Conservation (phyloP, 2,329 filamentous ascomycete species). For the Acrocalymma vagum region DNA sequence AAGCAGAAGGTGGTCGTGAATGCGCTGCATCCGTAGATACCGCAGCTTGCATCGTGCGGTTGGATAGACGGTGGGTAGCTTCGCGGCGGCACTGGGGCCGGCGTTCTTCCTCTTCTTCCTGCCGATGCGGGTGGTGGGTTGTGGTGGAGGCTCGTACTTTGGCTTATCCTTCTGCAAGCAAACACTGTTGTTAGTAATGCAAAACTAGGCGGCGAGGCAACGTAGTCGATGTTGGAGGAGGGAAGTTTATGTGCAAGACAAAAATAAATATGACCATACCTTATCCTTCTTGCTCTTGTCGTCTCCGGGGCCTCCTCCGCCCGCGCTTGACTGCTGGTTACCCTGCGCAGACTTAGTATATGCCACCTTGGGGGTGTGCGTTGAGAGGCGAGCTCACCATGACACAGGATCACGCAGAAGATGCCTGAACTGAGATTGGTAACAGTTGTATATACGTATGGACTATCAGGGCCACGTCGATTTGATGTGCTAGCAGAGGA, state of each 20-base stretch:
- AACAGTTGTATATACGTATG: background rate
- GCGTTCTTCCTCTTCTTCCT: slow-evolving; percentile 98
- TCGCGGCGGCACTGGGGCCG: slow-evolving; percentile 92
- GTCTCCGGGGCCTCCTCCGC: slow-evolving; percentile 73
- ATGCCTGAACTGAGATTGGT: background rate
- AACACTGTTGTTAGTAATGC: slow-evolving; percentile 24
- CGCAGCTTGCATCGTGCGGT: slow-evolving; percentile 97
- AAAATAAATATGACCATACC: slow-evolving; percentile 37
- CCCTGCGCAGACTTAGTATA: slow-evolving; percentile 64
- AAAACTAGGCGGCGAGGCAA: slow-evolving; percentile 12
- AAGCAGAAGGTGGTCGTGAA: slow-evolving; percentile 94
- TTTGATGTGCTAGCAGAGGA: slow-evolving; percentile 2
- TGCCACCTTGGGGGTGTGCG: slow-evolving; percentile 33
- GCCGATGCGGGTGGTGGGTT: slow-evolving; percentile 94
- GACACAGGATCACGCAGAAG: slow-evolving; percentile 28
- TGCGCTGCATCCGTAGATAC: slow-evolving; percentile 96
- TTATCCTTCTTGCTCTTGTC: slow-evolving; percentile 90
- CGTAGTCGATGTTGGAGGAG: slow-evolving; percentile 5
- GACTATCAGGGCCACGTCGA: too few species aligned
- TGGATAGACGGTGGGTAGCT: slow-evolving; percentile 92
- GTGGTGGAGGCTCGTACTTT: slow-evolving; percentile 98
- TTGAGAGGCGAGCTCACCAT: slow-evolving; percentile 41
- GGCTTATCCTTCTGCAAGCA: slow-evolving; percentile 91
- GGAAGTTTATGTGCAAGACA: background rate
- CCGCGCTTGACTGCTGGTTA: slow-evolving; percentile 88